Evolutionary conservation across 2,329 filamentous ascomycete genomes (phyloP).

Genomic region (Metarhizium sp.): DNA sequence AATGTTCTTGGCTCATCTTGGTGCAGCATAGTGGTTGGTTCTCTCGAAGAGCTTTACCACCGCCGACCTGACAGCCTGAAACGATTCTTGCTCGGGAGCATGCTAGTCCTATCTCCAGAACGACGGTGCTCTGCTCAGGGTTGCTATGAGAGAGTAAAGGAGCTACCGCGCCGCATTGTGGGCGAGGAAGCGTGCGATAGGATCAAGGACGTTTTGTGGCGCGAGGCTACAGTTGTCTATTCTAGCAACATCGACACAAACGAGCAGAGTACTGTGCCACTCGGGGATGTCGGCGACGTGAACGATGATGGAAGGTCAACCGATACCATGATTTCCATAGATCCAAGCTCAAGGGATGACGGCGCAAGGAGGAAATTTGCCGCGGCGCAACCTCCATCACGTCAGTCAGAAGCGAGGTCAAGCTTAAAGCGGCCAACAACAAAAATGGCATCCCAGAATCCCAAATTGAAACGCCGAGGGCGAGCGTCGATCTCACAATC

Average conservation of each 20-base stretch:
- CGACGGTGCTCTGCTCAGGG: background rate
- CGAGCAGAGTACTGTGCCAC: background rate
- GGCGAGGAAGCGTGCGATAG: background rate
- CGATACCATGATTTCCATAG: background rate
- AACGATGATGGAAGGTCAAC: background rate
- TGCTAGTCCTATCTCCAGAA: constrained; percentile 1
- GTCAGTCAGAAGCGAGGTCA: background rate
- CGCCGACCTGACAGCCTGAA: background rate
- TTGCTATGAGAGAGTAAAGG: background rate
- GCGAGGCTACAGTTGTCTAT: background rate
- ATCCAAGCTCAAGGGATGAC: too few species aligned
- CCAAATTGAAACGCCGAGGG: constrained; percentile 2
- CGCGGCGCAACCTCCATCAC: background rate
- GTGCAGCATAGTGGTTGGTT: background rate
- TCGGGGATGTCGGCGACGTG: background rate
- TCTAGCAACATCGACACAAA: background rate
- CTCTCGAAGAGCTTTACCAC: background rate
- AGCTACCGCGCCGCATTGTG: background rate
- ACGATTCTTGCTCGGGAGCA: background rate
- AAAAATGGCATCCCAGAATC: background rate
- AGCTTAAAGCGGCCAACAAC: background rate
- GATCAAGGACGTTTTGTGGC: background rate
- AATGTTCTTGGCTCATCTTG: too few species aligned
- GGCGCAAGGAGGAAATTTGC: background rate
- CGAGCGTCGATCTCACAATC: background rate